Evolutionary conservation across 2,329 filamentous ascomycete species (phyloP).

Genomic region (Furcasterigmium sp.): DNA sequence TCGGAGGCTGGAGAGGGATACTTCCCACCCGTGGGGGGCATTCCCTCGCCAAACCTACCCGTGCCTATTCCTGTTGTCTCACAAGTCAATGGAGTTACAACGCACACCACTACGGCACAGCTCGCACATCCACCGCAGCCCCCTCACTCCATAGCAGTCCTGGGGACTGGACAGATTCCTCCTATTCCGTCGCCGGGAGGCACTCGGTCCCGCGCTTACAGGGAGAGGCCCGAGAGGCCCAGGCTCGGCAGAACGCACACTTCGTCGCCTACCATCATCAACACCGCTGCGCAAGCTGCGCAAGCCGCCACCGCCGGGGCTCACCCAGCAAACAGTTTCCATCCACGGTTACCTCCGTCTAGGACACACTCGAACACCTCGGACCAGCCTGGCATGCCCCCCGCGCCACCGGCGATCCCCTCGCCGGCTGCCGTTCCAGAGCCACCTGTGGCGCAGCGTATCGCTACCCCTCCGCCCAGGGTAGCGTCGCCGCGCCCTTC

Average conservation of each 20-base stretch:
- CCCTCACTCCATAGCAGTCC: conserved; percentile 69
- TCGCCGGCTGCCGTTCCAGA: conserved; percentile 48
- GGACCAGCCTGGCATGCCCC: conserved; percentile 41
- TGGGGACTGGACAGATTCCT: conserved; percentile 76
- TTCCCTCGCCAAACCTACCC: conserved; percentile 33
- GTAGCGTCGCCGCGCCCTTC: conserved; percentile 43
- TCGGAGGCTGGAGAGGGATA: conserved; percentile 72
- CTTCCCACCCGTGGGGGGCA: conserved; percentile 62
- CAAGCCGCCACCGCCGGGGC: conserved; percentile 21
- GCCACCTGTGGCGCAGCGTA: conserved; percentile 37
- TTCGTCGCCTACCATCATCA: conserved; percentile 69
- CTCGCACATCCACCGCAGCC: conserved; percentile 21
- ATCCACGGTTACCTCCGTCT: conserved; percentile 38
- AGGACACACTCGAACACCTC: conserved; percentile 55
- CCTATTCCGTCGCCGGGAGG: conserved; percentile 76
- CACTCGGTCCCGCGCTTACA: conserved; percentile 47
- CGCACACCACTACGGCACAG: conserved; percentile 20
- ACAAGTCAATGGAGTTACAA: conserved; percentile 25
- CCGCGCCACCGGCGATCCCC: conserved; percentile 44
- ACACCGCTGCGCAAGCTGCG: conserved; percentile 37
- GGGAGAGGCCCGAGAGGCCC: conserved; percentile 54
- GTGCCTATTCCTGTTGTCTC: conserved; percentile 26
- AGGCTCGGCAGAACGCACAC: conserved; percentile 68
- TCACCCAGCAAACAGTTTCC: conserved; percentile 31
- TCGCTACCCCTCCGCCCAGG: conserved; percentile 48